Evolutionary conservation across 2,329 filamentous ascomycete genomes (phyloP).

Genomic region (Nemania sp.): DNA sequence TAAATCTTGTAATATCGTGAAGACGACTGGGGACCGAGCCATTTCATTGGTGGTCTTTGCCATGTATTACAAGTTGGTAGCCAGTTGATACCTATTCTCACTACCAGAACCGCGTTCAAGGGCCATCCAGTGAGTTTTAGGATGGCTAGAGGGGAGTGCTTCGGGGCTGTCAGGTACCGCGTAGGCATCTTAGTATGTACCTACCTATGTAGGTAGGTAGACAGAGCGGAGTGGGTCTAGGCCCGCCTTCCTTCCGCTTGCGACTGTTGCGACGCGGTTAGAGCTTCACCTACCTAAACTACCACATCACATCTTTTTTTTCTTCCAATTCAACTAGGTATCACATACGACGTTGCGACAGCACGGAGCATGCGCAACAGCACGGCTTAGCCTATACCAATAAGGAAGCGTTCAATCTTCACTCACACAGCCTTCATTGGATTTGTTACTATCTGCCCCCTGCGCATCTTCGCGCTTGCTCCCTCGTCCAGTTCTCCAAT

Average conservation of each 20-base stretch:
- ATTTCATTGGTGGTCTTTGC: too few relatives aligned
- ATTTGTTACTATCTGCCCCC: not conserved
- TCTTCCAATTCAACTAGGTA: not conserved
- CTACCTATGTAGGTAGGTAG: too few relatives aligned
- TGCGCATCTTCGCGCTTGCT: slow-evolving; percentile 10
- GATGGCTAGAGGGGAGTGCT: too few relatives aligned
- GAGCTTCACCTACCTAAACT: slow-evolving; percentile 17
- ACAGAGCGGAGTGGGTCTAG: not conserved
- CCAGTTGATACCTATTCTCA: too few relatives aligned
- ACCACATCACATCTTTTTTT: not conserved
- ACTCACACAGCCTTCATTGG: not conserved
- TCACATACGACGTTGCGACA: not conserved
- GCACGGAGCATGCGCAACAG: not conserved
- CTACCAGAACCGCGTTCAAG: too few relatives aligned
- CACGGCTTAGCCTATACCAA: not conserved
- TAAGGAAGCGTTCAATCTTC: not conserved
- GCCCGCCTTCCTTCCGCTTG: slow-evolving; percentile 7
- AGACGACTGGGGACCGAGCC: not conserved
- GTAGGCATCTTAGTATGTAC: too few relatives aligned
- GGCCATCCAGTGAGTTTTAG: too few relatives aligned
- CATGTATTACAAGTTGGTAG: too few relatives aligned
- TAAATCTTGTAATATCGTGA: slow-evolving; percentile 19
- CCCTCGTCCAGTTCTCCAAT: slow-evolving; percentile 9
- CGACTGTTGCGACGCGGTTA: slow-evolving; percentile 12
- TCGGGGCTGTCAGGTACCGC: not conserved